Evolutionary conservation across 768 basidiomycete genomes (phyloP), one percentile per base, ranked within the genome.

Genomic region (Tricholoma flavovirens): DNA sequence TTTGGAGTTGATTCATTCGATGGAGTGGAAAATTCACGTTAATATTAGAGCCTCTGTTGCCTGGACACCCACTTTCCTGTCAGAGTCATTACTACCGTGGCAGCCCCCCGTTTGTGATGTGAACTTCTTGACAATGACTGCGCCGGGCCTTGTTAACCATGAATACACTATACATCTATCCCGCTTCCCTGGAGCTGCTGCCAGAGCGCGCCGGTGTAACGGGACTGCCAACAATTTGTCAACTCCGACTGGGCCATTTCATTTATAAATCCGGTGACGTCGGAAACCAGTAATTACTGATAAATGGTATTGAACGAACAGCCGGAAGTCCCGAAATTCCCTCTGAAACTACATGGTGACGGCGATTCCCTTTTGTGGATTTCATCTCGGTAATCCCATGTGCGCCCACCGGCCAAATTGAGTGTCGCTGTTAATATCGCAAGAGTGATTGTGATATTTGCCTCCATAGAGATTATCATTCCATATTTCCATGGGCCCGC

Each of bases 401-500:
- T 48, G 46, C 46, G 46, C 26, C 26, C 46, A 17, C 15, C 26
- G n/a, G 26, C 43, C 3, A 45, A 40, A 17, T 40, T 17, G 17
- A 40, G 38, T 19, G 17, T 17, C 22, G 19, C 24, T 26, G 2
- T 45, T 24, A 8, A 7, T 6, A 45, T 24, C 26, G 17, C 17
- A 15, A 8, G 29, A 30, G 15, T 2, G 3, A 2, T 48, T 6
- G 21, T 14, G 15, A 26, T 26, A 26, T 15, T 26, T 15, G 4
- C 3, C 29, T 45, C 43, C 8, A 15, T 49, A 29, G 6, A 29
- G 15, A 10, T 8, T 33, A 24, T 24, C 19, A 54, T 55, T 54
- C 32, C n/a, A 42, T 22, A 30, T 38, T 17, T 19, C 59, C 59
- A 60, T 58, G 62, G 60, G 51, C 53, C 62, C 62, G 62, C 61